Evolutionary conservation across 177 flowering plant genomes (phyloP).

Genomic region (Vitis hybrid): DNA sequence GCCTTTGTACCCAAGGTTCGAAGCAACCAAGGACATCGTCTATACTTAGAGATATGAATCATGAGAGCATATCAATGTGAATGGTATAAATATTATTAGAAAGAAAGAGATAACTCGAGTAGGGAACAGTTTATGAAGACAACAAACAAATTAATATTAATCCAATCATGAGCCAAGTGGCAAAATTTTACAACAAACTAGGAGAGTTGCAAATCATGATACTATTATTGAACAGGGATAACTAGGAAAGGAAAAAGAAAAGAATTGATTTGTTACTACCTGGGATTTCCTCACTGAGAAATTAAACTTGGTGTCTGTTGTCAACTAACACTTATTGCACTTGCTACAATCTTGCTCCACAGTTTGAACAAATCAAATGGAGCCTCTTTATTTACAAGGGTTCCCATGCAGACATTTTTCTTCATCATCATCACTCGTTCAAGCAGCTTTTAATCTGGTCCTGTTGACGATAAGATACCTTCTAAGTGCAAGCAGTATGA

Average conservation of each 20-base stretch:
- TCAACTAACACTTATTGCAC: conserved; percentile 8
- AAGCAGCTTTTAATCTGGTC: conserved; percentile 48
- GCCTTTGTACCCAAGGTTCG: background rate
- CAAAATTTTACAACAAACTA: too few species aligned
- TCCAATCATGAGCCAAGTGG: too few species aligned
- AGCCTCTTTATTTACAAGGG: conserved; percentile 20
- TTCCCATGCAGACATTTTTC: conserved; percentile 1
- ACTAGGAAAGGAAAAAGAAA: background rate
- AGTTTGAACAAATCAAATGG: background rate
- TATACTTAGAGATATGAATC: too few species aligned
- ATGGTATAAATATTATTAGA: too few species aligned
- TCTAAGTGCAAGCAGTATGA: conserved; percentile 60
- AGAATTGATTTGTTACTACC: background rate
- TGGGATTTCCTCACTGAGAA: background rate
- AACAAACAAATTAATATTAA: too few species aligned
- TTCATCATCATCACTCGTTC: background rate
- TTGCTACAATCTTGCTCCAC: conserved; percentile 8
- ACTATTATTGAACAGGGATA: background rate
- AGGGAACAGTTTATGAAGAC: too few species aligned
- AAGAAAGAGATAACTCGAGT: too few species aligned
- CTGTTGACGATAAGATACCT: conserved; percentile 41
- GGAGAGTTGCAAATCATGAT: too few species aligned
- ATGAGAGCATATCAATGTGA: too few species aligned
- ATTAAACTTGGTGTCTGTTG: background rate
- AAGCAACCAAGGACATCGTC: background rate